Base-by-base conservation (phyloP, 139 green algal genomes). In the Cymbomonas tetramitiformis region DNA sequence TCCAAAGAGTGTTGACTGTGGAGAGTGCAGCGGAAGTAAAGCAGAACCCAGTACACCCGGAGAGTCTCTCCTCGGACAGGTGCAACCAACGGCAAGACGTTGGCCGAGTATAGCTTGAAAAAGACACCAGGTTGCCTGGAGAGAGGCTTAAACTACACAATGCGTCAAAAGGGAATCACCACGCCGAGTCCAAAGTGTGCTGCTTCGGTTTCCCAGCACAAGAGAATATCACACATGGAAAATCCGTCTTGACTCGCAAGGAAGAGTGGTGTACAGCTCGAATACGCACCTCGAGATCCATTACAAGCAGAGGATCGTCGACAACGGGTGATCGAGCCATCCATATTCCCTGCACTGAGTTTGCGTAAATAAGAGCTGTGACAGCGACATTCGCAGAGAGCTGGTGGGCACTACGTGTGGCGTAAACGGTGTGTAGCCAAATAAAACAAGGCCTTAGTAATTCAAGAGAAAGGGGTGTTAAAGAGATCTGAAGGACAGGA, bases 211-310 rank as follows among this genome's bases (percentile, higher is more conserved):
- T n/a, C n/a, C n/a, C n/a, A n/a, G n/a, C n/a, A n/a, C n/a, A n/a
- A n/a, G n/a, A n/a, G n/a, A n/a, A n/a, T n/a, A n/a, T n/a, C n/a
- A 18, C 36, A 19, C 78, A 34, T 80, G 4, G n/a, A n/a, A n/a
- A n/a, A n/a, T n/a, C 75, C 83, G 58, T 88, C 81, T 38, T 62
- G 81, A 28, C 86, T 86, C 67, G n/a, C n/a, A n/a, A n/a, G n/a
- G n/a, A n/a, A n/a, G n/a, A n/a, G n/a, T n/a, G n/a, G n/a, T n/a
- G n/a, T n/a, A n/a, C n/a, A n/a, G n/a, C n/a, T n/a, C n/a, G n/a
- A n/a, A n/a, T n/a, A n/a, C n/a, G n/a, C n/a, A n/a, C n/a, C n/a
- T 98, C 91, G 31, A 98, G 64, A 61, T 98, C 91, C 74, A 96
- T 80, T 5, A 98, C 79, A 19, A 98, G 61, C 2, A 85, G 88